phyloP scores from a whole-genome alignment of 163 green algal genomes.

The Coccomyxa subellipsoidea region DNA sequence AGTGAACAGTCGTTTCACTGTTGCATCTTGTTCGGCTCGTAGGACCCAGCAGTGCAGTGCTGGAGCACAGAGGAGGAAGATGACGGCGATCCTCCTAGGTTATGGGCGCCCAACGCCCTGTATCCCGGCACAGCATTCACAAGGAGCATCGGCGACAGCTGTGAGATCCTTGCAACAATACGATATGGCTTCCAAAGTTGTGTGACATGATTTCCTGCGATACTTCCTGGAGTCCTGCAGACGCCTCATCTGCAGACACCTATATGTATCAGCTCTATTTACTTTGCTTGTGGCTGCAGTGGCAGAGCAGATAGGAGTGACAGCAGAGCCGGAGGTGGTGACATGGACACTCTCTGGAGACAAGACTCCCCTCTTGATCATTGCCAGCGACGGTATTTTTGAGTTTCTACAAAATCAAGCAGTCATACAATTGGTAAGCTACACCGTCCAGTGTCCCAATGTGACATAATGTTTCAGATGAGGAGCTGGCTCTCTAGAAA shows the following conservation, averaged over 20 bases:
- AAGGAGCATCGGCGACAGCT: conserved; percentile 83
- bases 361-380: conserved; percentile 65
- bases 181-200: neutral
- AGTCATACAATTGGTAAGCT: conserved; percentile 83
- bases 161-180: conserved; percentile 37
- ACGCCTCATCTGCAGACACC: neutral
- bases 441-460: neutral
- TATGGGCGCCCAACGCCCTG: conserved; percentile 72
- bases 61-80: conserved; percentile 84
- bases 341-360: conserved; percentile 45
- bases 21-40: neutral
- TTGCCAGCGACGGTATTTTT: conserved; percentile 92
- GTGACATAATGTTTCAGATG: neutral
- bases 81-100: conserved; percentile 83
- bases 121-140: conserved; percentile 96
- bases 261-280: neutral
- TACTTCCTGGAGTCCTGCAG: neutral
- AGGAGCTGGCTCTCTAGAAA: neutral
- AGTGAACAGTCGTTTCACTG: neutral
- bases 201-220: neutral
- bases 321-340: conserved; percentile 82
- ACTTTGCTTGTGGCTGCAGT: too few relatives aligned
- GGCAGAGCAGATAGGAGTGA: conserved; percentile 86
- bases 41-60: conserved; percentile 23
- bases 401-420: conserved; percentile 89